Base-by-base conservation (phyloP, 495 filamentous ascomycete genomes). In the Penicillium malachiteum region DNA sequence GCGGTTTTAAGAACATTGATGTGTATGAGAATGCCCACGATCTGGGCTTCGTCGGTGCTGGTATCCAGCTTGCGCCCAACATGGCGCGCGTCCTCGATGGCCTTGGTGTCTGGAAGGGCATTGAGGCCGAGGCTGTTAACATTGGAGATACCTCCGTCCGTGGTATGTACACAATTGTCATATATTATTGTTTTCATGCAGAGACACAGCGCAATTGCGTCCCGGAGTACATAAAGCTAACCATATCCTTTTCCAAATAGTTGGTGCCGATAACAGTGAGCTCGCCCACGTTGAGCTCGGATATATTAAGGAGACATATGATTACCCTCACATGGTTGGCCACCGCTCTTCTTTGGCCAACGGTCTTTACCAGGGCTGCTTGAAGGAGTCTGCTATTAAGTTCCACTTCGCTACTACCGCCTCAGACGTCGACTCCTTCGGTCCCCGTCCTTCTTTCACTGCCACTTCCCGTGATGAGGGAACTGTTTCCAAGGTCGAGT, bases 41-140 rank as follows among this genome's bases (percentile, higher is more conserved):
- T 52, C 74, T 92, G 3, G 89, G 89, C 31, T 92, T 92, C 53
- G 87, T 92, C 10, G 90, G 90, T 46, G 89, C 88, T 7, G 89
- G 89, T 30, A 90, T 93, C 60, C 88, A 93, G 67, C 77, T 93
- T 40, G 87, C 89, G 5, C 88, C 88, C 1, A 92, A 94, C 55
- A 88, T 92, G 76, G 83, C 83, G 21, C 84, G 87, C 0, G 85
- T 94, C 17, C 72, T 92, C 26, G 85, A 90, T 65, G 68, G 80
- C 10, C 75, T 88, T 31, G 88, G 86, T 43, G 83, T 84, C 45
- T 89, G 87, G 85, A 75, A 80, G 31, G 75, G 80, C 26, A 91
- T 92, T 63, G 80, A 80, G 52, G 74, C 71, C 10, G 87, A 90
- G 56, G 81, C 85, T 13, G 79, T 82, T 3, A 73, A 80, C 54